Evolutionary conservation across 805 yeast genomes (phyloP).

Genomic region (Spathaspora hagerdaliae): DNA sequence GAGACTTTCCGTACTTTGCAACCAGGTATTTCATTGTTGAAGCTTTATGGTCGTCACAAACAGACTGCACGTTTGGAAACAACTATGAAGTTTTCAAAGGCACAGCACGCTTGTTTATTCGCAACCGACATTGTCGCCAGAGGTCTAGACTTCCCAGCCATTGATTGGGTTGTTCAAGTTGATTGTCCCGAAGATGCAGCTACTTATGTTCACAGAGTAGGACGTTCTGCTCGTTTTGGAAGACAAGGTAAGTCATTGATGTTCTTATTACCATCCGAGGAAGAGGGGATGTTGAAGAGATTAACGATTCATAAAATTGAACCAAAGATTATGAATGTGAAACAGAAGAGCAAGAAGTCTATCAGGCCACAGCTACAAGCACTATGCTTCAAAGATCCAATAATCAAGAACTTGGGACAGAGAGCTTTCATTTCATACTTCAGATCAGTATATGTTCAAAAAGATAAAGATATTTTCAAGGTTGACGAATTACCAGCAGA

Average conservation of each 20-base stretch:
- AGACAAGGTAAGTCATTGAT: constrained; percentile 77
- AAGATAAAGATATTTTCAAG: constrained; percentile 81
- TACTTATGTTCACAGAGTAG: constrained; percentile 88
- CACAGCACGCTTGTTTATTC: constrained; percentile 76
- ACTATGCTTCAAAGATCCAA: constrained; percentile 86
- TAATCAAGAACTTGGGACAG: constrained; percentile 88
- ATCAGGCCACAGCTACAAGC: constrained; percentile 85
- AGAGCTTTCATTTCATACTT: constrained; percentile 92
- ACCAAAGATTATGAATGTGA: constrained; percentile 68
- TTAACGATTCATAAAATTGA: constrained; percentile 62
- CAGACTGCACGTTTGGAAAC: constrained; percentile 87
- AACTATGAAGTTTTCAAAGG: constrained; percentile 68
- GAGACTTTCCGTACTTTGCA: constrained; percentile 83
- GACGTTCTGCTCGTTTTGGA: constrained; percentile 86
- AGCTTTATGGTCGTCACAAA: constrained; percentile 85
- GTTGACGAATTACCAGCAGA: constrained; percentile 75
- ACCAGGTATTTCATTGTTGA: constrained; percentile 87
- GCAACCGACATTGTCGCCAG: constrained; percentile 92
- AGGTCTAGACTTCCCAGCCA: constrained; percentile 88
- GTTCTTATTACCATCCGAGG: constrained; percentile 82
- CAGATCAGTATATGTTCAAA: constrained; percentile 78
- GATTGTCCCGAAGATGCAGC: constrained; percentile 90
- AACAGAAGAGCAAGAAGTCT: constrained; percentile 66
- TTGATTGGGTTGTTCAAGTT: constrained; percentile 91
- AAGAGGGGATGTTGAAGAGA: constrained; percentile 66